Percentiles rank a stretch among this genome's conserved stretches.
Conservation (phyloP, 208 protist genomes). For the Trichomonas gallinae region DNA sequence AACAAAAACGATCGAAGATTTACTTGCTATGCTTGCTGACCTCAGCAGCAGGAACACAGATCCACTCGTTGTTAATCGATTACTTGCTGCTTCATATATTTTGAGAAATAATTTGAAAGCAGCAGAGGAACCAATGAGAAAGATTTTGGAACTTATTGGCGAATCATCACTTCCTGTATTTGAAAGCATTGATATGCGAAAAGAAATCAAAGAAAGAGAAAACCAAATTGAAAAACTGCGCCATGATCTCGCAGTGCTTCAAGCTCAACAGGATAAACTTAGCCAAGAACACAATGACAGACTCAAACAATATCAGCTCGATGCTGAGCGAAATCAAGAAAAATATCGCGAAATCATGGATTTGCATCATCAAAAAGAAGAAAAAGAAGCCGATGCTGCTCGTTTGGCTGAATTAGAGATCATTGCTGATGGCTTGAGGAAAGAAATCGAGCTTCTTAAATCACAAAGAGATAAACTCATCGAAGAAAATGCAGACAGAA, state of each 20-base stretch:
- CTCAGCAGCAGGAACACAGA: background rate
- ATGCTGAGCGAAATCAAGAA: background rate
- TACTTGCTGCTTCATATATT: background rate
- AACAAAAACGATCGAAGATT: background rate
- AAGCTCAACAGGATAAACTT: background rate
- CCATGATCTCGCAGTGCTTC: background rate
- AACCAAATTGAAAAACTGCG: background rate
- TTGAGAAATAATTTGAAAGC: background rate
- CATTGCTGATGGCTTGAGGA: background rate
- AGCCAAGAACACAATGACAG: background rate
- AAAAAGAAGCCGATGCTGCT: background rate
- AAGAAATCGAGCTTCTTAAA: background rate
- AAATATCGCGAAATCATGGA: background rate
- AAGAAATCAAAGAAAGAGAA: background rate
- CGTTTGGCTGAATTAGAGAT: background rate
- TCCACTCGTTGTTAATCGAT: background rate
- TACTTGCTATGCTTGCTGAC: background rate
- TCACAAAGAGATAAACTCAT: background rate
- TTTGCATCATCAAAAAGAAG: background rate
- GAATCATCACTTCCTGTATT: background rate
- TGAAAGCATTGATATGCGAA: background rate
- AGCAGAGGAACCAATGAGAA: background rate
- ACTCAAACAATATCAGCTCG: background rate
- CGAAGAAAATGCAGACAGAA: background rate
- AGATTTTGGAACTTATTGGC: background rate